Base-by-base conservation (phyloP, 2,329 filamentous ascomycete genomes). In the Aspergillus awamori region DNA sequence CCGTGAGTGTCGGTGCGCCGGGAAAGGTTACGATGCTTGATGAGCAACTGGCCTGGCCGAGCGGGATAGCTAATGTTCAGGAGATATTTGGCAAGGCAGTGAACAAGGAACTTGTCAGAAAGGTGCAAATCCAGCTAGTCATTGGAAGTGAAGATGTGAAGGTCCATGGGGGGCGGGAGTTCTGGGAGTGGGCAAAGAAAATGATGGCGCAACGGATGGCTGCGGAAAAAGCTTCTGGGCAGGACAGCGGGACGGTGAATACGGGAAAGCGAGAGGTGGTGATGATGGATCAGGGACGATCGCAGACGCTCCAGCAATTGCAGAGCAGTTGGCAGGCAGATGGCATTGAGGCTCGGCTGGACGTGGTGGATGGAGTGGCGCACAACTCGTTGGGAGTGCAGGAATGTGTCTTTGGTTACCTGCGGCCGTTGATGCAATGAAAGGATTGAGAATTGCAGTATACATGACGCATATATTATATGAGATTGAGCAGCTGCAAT, bases 1-100 rank as follows among this genome's bases (percentile, higher is more conserved):
- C 47, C 5, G 47, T 30, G 47, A 51, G 47, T 33, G 47, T 51
- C n/a, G 47, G 47, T n/a, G 47, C 47, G n/a, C 47, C 47, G 15
- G 47, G 47, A 10, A 8, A 17, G 26, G 47, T 30, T 3, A 51
- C 47, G 0, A 30, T 51, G 47, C 15, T 51, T 2, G 47, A 51
- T 33, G 15, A 30, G 26, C 26, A n/a, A 17, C 8, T 10, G 26
- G 26, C 15, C 1, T 51, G 47, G 47, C 47, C 47, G 8, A 17
- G n/a, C 33, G 47, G 47, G n/a, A 33, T 51, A 5, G n/a, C 4
- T 8, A 28, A 51, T 51, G n/a, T 51, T 2, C 15, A 51, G 15
- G 47, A 10, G 6, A 1, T 51, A 5, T 51, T 51, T 20, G 47
- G 47, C 4, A 30, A 11, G n/a, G n/a, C 2, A n/a, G 8, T 51